Conservation (phyloP, 2,329 filamentous ascomycete species). For the Xenosphaeropsis pyriputrescens region DNA sequence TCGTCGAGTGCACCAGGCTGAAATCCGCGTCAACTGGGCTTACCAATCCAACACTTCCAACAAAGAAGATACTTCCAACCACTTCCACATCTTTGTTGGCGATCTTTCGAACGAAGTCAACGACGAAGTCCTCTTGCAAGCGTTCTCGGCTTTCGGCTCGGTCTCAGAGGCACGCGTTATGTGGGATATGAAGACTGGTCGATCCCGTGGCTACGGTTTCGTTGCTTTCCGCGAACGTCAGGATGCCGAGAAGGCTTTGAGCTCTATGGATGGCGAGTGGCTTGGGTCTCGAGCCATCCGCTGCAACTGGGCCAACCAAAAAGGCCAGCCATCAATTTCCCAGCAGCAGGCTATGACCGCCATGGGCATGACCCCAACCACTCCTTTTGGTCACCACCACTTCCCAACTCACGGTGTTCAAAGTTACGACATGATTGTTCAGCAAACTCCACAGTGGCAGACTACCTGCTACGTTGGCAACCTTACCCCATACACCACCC, state of each 20-base stretch:
- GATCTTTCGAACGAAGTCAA: conserved; percentile 98
- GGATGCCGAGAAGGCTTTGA: conserved; percentile 91
- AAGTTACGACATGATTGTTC: conserved; percentile 93
- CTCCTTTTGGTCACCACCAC: conserved; percentile 91
- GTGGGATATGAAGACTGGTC: conserved; percentile 99
- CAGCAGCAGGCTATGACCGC: conserved; percentile 95
- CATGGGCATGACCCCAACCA: conserved; percentile 97
- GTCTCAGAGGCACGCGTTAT: conserved; percentile 97
- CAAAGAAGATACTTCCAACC: conserved; percentile 96
- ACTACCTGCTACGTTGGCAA: conserved; percentile 98
- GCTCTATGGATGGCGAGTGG: conserved; percentile 98
- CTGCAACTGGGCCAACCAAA: conserved; percentile 99
- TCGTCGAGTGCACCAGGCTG: conserved; percentile 86
- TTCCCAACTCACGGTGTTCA: conserved; percentile 94
- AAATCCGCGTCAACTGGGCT: conserved; percentile 98
- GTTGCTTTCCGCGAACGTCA: conserved; percentile 89
- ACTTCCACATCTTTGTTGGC: conserved; percentile 98
- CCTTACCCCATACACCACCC: conserved; percentile 91
- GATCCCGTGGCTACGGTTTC: conserved; percentile 94
- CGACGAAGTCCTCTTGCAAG: conserved; percentile 83
- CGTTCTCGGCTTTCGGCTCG: conserved; percentile 88
- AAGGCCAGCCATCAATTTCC: conserved; percentile 96
- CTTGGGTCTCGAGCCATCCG: conserved; percentile 94
- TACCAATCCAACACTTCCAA: conserved; percentile 90
- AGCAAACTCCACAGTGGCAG: conserved; percentile 94